phyloP scores from a whole-genome alignment of 169 alveolate genomes.

The Plasmodium inui region DNA sequence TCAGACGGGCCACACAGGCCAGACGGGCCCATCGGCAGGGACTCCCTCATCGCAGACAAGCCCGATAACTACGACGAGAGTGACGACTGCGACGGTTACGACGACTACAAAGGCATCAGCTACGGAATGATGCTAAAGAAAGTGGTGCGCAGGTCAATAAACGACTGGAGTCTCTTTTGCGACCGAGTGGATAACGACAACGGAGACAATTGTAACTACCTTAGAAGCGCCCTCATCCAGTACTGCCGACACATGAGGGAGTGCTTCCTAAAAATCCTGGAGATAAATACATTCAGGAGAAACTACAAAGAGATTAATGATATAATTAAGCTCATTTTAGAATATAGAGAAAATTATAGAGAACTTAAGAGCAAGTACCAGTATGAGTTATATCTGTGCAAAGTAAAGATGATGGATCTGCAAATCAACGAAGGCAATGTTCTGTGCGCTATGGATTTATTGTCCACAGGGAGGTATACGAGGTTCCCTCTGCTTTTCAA shows the following conservation, averaged over 20 bases:
- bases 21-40: background rate
- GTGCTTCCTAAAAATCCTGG: conserved; percentile 39
- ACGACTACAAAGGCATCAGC: conserved; percentile 31
- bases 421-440: conserved; percentile 41
- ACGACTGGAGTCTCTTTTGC: conserved; percentile 59
- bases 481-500: conserved; percentile 39
- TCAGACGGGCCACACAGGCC: background rate
- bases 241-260: conserved; percentile 71
- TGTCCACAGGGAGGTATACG: conserved; percentile 45
- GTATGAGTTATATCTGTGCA: conserved; percentile 36
- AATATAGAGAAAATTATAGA: conserved; percentile 18
- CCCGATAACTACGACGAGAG: background rate
- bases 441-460: conserved; percentile 34
- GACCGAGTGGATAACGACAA: conserved; percentile 42
- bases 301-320: conserved; percentile 35
- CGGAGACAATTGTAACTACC: conserved; percentile 24
- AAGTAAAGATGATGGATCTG: conserved; percentile 20
- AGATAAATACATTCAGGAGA: conserved; percentile 11
- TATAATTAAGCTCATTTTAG: conserved; percentile 4
- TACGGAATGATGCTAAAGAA: conserved; percentile 31
- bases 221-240: conserved; percentile 61
- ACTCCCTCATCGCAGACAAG: background rate
- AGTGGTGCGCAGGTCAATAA: conserved; percentile 25
- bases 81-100: conserved; percentile 17
- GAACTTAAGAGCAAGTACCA: conserved; percentile 52